Base-by-base conservation (phyloP, 2,329 filamentous ascomycete species). In the Fusarium dlaminii region DNA sequence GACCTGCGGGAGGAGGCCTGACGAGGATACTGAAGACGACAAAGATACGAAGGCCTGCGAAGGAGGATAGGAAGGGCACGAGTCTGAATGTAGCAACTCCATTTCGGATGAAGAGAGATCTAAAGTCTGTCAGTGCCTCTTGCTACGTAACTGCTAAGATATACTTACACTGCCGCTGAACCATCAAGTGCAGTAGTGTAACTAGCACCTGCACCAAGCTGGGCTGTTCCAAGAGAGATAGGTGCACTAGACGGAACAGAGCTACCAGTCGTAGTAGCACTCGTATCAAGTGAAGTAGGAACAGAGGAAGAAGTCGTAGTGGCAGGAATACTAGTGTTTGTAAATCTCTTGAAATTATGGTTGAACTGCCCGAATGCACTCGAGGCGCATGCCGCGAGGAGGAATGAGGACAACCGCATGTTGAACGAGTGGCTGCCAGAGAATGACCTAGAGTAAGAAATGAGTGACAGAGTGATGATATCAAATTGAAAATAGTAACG, bases 301-400 rank as follows among this genome's bases (percentile, higher is more conserved):
- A 54, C 39, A 7, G 58, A 36, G 8, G 36, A 46, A 3, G 60
- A 34, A 4, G 62, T 62, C 1, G 42, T 20, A 14, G 51, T 32
- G 4, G 48, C 57, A 20, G 66, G 42, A 3, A 37, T 30, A 40
- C 72, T 70, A 2, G 55, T 27, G 72, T 75, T 75, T 40, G 72
- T 72, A 24, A 74, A 75, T 15, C 68, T 58, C 69, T 70, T 54
- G 18, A 54, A 29, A 6, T 52, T 49, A 11, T 32, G 22, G 15
- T 49, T 13, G 15, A 49, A 36, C n/a, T 54, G 49, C 10, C 49
- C 49, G 18, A 54, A 17, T 29, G 32, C 49, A 27, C 32, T 54
- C 13, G 49, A 54, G 49, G 49, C 49, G 22, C 49, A 54, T 12
- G 32, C 49, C 9, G 24, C 49, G n/a, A 54, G 49, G 24, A 54